Evolutionary conservation across 164 flowering plant species (phyloP).

Genomic region (Dillenia suffruticosa): DNA sequence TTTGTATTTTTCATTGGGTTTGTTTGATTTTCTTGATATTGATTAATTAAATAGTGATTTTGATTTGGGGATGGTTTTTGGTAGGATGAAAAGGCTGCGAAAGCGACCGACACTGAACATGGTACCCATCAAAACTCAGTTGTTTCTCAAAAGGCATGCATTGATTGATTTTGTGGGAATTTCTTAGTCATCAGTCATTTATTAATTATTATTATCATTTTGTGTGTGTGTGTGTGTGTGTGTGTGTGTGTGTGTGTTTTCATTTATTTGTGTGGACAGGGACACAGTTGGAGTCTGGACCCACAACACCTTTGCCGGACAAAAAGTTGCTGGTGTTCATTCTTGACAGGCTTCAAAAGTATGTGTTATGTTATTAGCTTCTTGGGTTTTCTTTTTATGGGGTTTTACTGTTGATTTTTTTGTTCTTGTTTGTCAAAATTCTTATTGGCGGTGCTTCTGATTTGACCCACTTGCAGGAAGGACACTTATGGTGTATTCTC

Average conservation of each 20-base stretch:
- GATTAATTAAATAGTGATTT: too few relatives aligned
- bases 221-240: too few relatives aligned
- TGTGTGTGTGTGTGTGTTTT: background rate
- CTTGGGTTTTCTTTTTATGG: slow-evolving; percentile 6
- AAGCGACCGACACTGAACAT: too few relatives aligned
- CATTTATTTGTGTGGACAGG: slow-evolving; percentile 54
- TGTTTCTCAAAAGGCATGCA: too few relatives aligned
- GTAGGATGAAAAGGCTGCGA: too few relatives aligned
- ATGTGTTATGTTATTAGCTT: slow-evolving; percentile 21
- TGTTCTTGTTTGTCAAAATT: slow-evolving; percentile 1
- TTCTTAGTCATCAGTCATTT: too few relatives aligned
- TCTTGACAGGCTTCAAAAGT: slow-evolving; percentile 96
- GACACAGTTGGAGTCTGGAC: slow-evolving; percentile 51
- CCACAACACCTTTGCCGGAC: slow-evolving; percentile 88
- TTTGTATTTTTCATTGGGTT: too few relatives aligned
- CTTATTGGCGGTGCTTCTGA: slow-evolving; percentile 6
- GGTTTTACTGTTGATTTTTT: background rate
- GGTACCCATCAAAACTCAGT: too few relatives aligned
- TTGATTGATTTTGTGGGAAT: too few relatives aligned
- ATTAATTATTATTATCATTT: too few relatives aligned
- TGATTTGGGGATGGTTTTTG: too few relatives aligned
- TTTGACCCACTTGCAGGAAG: slow-evolving; percentile 53
- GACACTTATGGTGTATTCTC: slow-evolving; percentile 88
- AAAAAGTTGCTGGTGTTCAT: slow-evolving; percentile 83
- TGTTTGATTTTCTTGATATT: too few relatives aligned